Evolutionary conservation across 2,329 filamentous ascomycete species (phyloP).

Genomic region (Fusarium ramigenum): DNA sequence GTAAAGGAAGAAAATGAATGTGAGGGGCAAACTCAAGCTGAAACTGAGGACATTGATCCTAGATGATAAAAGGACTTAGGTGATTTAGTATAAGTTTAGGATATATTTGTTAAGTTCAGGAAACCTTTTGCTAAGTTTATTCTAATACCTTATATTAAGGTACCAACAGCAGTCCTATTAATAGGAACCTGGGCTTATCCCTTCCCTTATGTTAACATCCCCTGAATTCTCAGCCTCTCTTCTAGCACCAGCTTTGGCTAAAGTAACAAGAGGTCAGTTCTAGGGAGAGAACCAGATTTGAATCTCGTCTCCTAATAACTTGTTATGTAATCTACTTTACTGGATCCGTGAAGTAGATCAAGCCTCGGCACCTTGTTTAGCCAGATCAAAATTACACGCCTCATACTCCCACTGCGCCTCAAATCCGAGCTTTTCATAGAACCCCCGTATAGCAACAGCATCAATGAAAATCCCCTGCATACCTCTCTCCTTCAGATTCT

Average conservation of each 20-base stretch:
- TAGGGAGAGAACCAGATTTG: accelerated
- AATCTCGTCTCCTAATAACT: accelerated
- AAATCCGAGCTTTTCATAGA: conserved; percentile 36
- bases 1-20: accelerated
- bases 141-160: too few species aligned
- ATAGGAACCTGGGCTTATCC: background rate
- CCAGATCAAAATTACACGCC: background rate
- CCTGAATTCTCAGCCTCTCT: background rate
- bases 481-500: conserved; percentile 32
- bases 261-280: accelerated
- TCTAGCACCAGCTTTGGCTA: accelerated
- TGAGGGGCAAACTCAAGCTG: background rate
- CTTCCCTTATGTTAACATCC: background rate
- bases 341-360: accelerated
- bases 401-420: conserved; percentile 34
- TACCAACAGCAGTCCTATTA: background rate
- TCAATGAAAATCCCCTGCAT: conserved; percentile 35
- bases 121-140: too few species aligned
- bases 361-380: too few species aligned
- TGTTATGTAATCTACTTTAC: accelerated
- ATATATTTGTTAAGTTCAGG: too few species aligned
- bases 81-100: too few species aligned
- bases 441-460: conserved; percentile 30
- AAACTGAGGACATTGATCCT: too few species aligned
- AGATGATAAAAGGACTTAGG: too few species aligned